Evolutionary conservation across 139 green algal species (phyloP).

Genomic region (Chlorella sp.): DNA sequence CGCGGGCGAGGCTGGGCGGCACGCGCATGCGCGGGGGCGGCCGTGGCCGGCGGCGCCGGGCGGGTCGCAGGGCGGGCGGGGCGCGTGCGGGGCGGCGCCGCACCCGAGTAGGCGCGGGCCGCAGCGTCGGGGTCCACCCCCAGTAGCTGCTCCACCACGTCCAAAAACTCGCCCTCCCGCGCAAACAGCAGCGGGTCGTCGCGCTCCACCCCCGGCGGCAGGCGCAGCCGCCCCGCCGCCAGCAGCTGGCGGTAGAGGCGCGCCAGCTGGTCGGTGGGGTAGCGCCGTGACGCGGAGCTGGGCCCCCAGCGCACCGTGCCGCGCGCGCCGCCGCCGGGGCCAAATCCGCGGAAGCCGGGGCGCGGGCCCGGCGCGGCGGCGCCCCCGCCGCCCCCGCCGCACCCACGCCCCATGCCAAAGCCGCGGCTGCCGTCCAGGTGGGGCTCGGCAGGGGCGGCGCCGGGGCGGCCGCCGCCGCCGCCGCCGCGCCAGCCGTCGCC

Average conservation of each 20-base stretch:
- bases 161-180: slow-evolving; percentile 35
- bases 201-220: slow-evolving; percentile 33
- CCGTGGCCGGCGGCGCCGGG: no score
- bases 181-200: slow-evolving; percentile 47
- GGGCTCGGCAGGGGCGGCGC: not conserved
- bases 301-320: slow-evolving; percentile 20
- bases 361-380: not conserved
- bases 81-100: no score
- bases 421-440: slow-evolving; percentile 36
- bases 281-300: slow-evolving; percentile 16
- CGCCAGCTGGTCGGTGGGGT: slow-evolving; percentile 36
- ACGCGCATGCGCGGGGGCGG: no score
- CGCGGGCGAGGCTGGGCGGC: no score
- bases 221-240: slow-evolving; percentile 30
- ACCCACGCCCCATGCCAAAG: slow-evolving; percentile 38
- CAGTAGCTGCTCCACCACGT: slow-evolving; percentile 47
- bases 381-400: not conserved
- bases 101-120: slow-evolving; percentile 4
- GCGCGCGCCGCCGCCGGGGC: slow-evolving; percentile 18
- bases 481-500: slow-evolving; percentile 27
- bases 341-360: not conserved
- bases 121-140: slow-evolving; percentile 28
- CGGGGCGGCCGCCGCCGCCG: not conserved
- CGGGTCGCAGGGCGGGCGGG: no score
- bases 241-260: slow-evolving; percentile 38